Evolutionary conservation across 2,329 filamentous ascomycete genomes (phyloP), one percentile per base, ranked within the genome.

Genomic region (Xylariaceae sp.): DNA sequence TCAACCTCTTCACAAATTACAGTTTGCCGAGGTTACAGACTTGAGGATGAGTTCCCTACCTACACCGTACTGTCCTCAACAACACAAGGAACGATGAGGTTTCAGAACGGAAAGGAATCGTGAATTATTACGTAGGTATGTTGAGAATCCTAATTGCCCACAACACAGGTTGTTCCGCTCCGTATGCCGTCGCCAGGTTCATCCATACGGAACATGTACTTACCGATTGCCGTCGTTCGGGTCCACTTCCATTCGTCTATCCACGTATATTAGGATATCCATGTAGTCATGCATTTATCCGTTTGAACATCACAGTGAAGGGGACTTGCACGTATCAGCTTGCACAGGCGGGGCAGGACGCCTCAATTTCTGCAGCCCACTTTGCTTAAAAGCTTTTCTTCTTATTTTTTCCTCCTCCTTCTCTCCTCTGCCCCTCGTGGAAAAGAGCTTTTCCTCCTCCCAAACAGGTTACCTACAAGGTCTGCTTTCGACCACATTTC

Each of bases 351-450:
- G 11, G 5, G 42, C 10, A 6, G 42, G 37, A 42, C 37, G 37
- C 37, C 13, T 56, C 48, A 65, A 65, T 63, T 64, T 69, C 65
- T 62, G 10, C 56, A 66, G 62, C 62, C 67, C 66, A 68, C 65
- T 64, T 60, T 60, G 61, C 53, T 61, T 61, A 37, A 67, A 66
- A 57, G 54, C 63, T 70, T 71, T 69, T 67, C 64, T 65, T 23
- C 66, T 64, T 51, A 53, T 59, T 58, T 62, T 56, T 63, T 59
- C 56, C 51, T 58, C 55, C 59, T 60, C 59, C 62, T 62, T 52
- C 59, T 65, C 62, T 63, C 66, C 67, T 42, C 37, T 13, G 8
- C 37, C 63, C 65, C 61, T 53, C 53, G 48, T 45, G 39, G 59
- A 64, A 62, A 18, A 45, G 23, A 47, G 42, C 49, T 56, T 34